A percentile compares a stretch with the other conserved stretches of the same genome.
These are phyloP conservation scores for Geoglossum cookeanum DNA, from an alignment of 2,329 filamentous ascomycete genomes.

Conservation along the genomic window DNA sequence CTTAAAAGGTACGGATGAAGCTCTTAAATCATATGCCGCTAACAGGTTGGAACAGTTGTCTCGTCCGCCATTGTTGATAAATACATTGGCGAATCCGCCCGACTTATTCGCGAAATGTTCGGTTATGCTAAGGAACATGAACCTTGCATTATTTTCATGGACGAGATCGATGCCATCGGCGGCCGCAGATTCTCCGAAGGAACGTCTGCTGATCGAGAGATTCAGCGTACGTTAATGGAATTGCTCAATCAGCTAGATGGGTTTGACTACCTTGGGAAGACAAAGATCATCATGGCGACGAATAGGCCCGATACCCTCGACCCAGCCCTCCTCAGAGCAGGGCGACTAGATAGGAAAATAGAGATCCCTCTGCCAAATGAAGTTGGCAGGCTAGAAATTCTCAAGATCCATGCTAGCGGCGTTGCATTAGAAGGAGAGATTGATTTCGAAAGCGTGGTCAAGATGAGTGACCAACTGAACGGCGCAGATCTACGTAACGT, in stretches of 20 bases:
- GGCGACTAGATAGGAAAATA: constrained; percentile 89
- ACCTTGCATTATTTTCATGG: constrained; percentile 99
- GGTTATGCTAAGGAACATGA: constrained; percentile 99
- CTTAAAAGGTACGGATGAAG: constrained; percentile 52
- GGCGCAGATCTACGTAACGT: constrained; percentile 95
- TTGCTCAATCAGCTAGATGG: constrained; percentile 95
- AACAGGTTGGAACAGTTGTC: constrained; percentile 42
- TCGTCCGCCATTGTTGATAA: constrained; percentile 99
- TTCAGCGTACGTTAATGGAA: constrained; percentile 96
- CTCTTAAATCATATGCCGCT: not conserved
- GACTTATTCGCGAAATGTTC: constrained; percentile 97
- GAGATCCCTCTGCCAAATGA: constrained; percentile 96
- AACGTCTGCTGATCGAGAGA: constrained; percentile 92
- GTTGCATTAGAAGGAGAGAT: constrained; percentile 87
- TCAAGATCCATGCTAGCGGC: constrained; percentile 86
- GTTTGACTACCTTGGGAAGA: constrained; percentile 98
- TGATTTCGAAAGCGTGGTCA: constrained; percentile 97
- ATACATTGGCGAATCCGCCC: constrained; percentile 95
- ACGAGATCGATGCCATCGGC: constrained; percentile 98
- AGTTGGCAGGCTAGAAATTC: constrained; percentile 84
- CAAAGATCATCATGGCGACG: constrained; percentile 99
- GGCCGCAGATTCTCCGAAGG: constrained; percentile 93
- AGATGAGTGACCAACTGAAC: constrained; percentile 98
- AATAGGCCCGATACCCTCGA: constrained; percentile 95
- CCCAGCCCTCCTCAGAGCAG: constrained; percentile 76